Conservation (phyloP, 2,329 filamentous ascomycete genomes). For the Myriosclerotinia duriaeana region DNA sequence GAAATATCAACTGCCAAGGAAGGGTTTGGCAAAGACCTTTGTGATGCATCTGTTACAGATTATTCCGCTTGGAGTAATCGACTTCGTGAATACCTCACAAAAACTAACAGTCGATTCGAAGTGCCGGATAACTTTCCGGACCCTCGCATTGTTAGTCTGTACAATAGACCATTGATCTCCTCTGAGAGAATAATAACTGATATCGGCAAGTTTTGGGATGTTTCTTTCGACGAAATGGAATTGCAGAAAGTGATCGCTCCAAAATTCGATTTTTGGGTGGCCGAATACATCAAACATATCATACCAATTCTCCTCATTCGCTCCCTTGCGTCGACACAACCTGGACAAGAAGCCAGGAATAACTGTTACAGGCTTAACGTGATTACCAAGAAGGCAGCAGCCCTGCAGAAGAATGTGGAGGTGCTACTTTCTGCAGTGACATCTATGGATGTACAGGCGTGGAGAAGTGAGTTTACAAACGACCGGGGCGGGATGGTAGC, state of each 20-base stretch:
- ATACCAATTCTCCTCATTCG: conserved; percentile 14
- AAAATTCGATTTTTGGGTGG: conserved; percentile 10
- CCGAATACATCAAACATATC: conserved; percentile 8
- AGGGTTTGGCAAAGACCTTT: conserved; percentile 64
- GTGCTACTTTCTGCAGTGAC: conserved; percentile 10
- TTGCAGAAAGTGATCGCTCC: conserved; percentile 4
- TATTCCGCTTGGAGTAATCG: conserved; percentile 2
- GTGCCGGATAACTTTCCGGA: conserved; percentile 7
- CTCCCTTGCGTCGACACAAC: conserved; percentile 3
- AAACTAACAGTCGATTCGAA: neutral
- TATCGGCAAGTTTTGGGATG: neutral
- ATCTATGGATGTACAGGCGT: neutral
- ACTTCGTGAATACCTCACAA: conserved; percentile 9
- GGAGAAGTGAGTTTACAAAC: neutral
- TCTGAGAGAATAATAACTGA: neutral
- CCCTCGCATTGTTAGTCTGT: neutral
- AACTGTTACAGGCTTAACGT: conserved; percentile 1
- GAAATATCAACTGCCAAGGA: conserved; percentile 71
- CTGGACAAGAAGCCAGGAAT: conserved; percentile 13
- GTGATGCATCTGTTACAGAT: neutral
- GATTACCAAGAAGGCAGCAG: neutral
- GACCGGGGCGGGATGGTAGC: neutral
- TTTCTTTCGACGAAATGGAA: conserved; percentile 5
- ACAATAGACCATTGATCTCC: conserved; percentile 3
- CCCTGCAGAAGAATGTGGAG: neutral